Evolutionary conservation across 805 yeast genomes (phyloP), one percentile per base, ranked within the genome.

Genomic region (Brettanomyces anomalus): DNA sequence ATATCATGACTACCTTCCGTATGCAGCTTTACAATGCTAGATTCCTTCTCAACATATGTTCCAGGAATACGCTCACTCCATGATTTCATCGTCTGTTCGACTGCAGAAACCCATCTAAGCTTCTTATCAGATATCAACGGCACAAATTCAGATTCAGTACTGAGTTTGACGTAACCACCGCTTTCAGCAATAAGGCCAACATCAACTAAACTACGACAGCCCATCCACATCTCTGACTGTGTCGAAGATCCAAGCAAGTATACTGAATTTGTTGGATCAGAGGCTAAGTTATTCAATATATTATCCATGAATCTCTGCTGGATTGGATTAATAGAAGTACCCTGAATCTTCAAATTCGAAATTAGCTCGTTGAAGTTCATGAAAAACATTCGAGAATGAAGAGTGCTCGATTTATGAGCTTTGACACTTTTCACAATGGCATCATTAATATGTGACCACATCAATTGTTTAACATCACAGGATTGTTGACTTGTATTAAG

Each of bases 171-270:
- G 53, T 74, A 86, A 0, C 87, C 94, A 32, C 97, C 97, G 56
- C 82, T 81, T 60, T 89, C 97, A 1, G 96, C 95, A 48, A 90
- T 79, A 41, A 90, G 66, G 0, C 97, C 97, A 26, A 89, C 55
- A 34, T 76, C 76, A 1, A 82, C 76, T 4, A 78, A 71, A 50
- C 86, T 72, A 16, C 81, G 70, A 63, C 81, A 88, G 42, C 77
- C 64, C 43, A 85, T 69, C 47, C 82, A 85, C 55, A 89, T 63
- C 35, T 80, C 85, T 2, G 70, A 61, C 46, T 82, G 70, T 41
- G 78, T 79, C 54, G 79, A 72, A 37, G 77, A 74, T 49, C 88
- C 79, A 43, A 83, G 70, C 3, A 89, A 71, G 55, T 81, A 89
- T 2, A 90, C 88, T 37, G 72, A 67, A 54, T 86, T 87, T 8